These are phyloP conservation scores for Aegilops speltoides DNA, from an alignment of 176 grass and related monocot genomes.

Conservation along the genomic window DNA sequence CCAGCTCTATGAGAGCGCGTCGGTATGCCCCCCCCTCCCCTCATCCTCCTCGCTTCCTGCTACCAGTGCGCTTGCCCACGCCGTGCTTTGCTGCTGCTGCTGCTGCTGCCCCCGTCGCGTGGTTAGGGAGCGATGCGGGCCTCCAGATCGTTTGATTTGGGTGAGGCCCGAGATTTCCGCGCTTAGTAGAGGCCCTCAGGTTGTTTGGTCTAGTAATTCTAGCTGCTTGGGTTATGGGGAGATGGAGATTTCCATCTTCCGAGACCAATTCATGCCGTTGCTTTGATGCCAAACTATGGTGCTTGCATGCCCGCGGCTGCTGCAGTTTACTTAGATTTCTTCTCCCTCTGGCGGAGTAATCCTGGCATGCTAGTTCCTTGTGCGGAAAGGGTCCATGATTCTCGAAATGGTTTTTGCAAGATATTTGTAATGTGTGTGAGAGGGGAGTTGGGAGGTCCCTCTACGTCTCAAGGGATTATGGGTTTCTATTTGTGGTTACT, in stretches of 20 bases:
- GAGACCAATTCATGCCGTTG: neutral
- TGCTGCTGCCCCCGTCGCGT: neutral
- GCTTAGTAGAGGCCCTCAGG: neutral
- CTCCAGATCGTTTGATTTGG: constrained; percentile 15
- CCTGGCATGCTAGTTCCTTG: neutral
- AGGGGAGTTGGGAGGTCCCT: neutral
- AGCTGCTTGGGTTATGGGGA: neutral
- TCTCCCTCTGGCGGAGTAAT: neutral
- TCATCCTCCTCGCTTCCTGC: neutral
- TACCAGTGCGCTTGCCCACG: neutral
- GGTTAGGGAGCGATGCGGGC: neutral
- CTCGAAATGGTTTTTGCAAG: neutral
- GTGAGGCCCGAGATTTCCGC: neutral
- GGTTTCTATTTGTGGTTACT: neutral
- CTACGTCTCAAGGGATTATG: neutral
- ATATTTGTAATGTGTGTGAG: neutral
- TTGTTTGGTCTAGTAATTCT: neutral
- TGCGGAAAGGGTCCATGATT: neutral
- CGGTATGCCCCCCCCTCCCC: constrained; percentile 33
- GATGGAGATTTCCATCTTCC: neutral
- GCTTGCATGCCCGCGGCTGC: neutral
- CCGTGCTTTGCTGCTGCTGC: neutral
- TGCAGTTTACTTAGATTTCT: neutral
- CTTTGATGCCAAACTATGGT: neutral
- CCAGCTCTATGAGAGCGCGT: constrained; percentile 68